phyloP scores from a whole-genome alignment of 352 stramenopile genomes.

The Phytophthora nicotianae region DNA sequence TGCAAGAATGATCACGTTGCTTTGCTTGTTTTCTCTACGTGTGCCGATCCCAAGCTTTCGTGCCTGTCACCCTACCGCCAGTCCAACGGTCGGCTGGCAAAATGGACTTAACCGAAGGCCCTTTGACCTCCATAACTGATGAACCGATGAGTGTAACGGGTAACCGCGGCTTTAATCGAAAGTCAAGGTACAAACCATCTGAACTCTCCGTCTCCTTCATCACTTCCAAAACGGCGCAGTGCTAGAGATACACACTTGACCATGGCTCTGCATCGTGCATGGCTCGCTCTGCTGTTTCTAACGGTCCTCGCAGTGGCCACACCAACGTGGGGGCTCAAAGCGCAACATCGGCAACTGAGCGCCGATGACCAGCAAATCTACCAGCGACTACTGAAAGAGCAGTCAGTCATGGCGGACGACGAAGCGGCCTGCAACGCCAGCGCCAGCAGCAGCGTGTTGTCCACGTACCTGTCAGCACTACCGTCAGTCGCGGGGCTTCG shows the following conservation, averaged over 20 bases:
- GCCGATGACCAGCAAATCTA: conserved; percentile 26
- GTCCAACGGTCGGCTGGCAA: conserved; percentile 15
- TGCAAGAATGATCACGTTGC: conserved; percentile 5
- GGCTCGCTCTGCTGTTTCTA: conserved; percentile 20
- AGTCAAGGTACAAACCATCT: conserved; percentile 9
- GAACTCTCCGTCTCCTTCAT: conserved; percentile 10
- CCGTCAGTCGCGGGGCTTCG: conserved; percentile 51
- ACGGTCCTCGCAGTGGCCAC: conserved; percentile 6
- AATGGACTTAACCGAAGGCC: conserved; percentile 15
- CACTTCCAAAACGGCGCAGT: conserved; percentile 17
- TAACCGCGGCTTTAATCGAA: conserved; percentile 21
- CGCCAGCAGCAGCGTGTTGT: conserved; percentile 48
- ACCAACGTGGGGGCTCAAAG: not conserved
- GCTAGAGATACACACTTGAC: not conserved
- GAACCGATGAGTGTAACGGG: conserved; percentile 7
- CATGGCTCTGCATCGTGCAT: conserved; percentile 8
- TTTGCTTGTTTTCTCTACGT: not conserved
- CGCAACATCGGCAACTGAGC: conserved; percentile 28
- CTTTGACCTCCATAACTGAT: not conserved
- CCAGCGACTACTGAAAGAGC: conserved; percentile 25
- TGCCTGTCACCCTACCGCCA: conserved; percentile 4
- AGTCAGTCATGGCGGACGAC: conserved; percentile 32
- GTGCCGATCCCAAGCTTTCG: not conserved
- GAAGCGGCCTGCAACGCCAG: conserved; percentile 44
- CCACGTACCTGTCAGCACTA: conserved; percentile 48